phyloP scores from a whole-genome alignment of 2,329 filamentous ascomycete species.

The Colletotrichum horii region DNA sequence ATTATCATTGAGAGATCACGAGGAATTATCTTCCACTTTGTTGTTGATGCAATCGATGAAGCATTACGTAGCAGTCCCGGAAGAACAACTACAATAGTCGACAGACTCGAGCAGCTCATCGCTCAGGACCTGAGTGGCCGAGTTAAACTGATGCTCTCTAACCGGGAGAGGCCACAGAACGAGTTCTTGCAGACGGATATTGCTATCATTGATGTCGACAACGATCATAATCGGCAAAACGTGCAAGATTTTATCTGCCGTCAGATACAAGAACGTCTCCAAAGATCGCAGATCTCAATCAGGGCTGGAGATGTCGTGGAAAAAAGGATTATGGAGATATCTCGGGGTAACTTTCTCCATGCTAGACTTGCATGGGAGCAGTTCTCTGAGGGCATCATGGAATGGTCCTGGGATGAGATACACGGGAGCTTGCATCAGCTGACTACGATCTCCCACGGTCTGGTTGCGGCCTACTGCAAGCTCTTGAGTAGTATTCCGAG shows the following conservation, averaged over 20 bases:
- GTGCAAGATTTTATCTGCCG: fast-evolving
- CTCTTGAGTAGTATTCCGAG: fast-evolving
- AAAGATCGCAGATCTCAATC: fast-evolving
- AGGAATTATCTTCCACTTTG: background rate
- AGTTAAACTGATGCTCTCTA: background rate
- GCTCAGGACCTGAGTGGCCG: background rate
- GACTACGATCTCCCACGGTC: fast-evolving
- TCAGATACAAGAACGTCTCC: fast-evolving
- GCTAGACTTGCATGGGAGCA: background rate
- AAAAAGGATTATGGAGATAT: background rate
- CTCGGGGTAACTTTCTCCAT: background rate
- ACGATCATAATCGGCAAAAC: fast-evolving
- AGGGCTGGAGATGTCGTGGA: fast-evolving
- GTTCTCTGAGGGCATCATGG: fast-evolving
- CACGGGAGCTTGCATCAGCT: fast-evolving
- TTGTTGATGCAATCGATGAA: background rate
- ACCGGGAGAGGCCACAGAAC: background rate
- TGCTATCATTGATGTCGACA: background rate
- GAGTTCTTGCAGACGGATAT: fast-evolving
- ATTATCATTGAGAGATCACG: background rate
- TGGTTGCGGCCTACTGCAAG: background rate
- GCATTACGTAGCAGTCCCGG: fast-evolving
- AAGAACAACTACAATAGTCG: fast-evolving
- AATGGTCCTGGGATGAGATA: fast-evolving
- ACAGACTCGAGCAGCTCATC: background rate